Percentiles rank a stretch among this genome's conserved stretches.
These are phyloP conservation scores for Malassezia pachydermatis DNA, from an alignment of 1,284 basidiomycete species.

Conservation along the genomic window DNA sequence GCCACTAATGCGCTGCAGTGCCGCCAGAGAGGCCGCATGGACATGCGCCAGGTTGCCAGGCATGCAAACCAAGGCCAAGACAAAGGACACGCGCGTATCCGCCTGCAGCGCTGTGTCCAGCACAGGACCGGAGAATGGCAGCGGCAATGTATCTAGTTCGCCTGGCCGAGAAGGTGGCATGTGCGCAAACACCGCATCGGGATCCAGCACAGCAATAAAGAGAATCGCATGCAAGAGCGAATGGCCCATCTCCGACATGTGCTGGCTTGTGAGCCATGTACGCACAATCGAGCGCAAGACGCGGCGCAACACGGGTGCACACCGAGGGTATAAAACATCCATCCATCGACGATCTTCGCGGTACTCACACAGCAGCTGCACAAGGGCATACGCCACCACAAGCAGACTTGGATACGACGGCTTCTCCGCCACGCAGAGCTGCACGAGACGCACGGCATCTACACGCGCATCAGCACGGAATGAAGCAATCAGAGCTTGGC, in stretches of 20 bases:
- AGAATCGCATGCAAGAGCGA: not conserved
- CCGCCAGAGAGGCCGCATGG: not conserved
- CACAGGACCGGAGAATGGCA: not conserved
- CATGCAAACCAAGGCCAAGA: not conserved
- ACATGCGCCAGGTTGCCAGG: not conserved
- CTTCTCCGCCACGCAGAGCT: not conserved
- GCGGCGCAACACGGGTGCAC: constrained; percentile 3
- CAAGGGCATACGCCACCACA: not conserved
- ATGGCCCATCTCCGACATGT: not conserved
- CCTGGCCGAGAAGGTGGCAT: not conserved
- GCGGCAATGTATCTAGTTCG: not conserved
- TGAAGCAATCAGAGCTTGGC: no score
- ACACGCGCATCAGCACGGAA: not conserved
- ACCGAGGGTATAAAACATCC: not conserved
- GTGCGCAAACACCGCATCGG: not conserved
- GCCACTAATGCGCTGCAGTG: not conserved
- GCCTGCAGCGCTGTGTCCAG: not conserved
- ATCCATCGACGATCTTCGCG: not conserved
- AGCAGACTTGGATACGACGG: not conserved
- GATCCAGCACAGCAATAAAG: not conserved
- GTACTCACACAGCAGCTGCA: not conserved
- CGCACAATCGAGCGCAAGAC: not conserved
- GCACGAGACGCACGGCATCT: not conserved
- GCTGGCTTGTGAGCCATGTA: not conserved
- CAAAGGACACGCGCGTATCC: not conserved